A percentile compares a stretch with the other conserved stretches of the same genome.
Conservation (phyloP, 163 green algal genomes). For the Trebouxia gelatinosa region DNA sequence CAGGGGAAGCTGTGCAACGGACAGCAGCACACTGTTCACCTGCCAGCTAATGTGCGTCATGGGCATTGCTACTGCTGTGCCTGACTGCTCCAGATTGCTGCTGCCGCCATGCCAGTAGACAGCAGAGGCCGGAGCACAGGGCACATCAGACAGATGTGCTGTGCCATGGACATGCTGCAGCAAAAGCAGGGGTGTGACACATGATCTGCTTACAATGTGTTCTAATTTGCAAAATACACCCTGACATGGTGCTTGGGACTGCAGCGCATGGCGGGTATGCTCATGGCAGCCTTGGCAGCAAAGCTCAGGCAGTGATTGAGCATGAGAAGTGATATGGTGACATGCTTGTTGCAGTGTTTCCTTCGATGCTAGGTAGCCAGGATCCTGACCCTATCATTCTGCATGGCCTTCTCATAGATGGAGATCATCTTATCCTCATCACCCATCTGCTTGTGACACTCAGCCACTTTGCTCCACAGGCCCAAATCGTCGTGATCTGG, state of each 20-base stretch:
- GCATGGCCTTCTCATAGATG: slow-evolving; percentile 41
- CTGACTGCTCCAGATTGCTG: too few relatives aligned
- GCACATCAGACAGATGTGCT: too few relatives aligned
- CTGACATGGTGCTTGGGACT: neutral
- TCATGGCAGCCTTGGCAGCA: too few relatives aligned
- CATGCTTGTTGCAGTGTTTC: neutral
- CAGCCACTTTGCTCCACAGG: slow-evolving; percentile 56
- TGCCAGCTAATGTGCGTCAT: too few relatives aligned
- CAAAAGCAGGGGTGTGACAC: too few relatives aligned
- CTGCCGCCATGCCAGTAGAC: too few relatives aligned
- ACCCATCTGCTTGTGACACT: slow-evolving; percentile 49
- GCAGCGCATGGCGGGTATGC: neutral
- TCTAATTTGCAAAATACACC: neutral
- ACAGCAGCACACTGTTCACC: too few relatives aligned
- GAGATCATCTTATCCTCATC: slow-evolving; percentile 34
- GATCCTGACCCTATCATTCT: neutral
- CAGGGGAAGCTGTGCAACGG: too few relatives aligned
- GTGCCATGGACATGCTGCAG: too few relatives aligned
- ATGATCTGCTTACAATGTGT: neutral
- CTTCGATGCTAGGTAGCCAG: neutral
- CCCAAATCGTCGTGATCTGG: slow-evolving; percentile 45
- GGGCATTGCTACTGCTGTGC: too few relatives aligned
- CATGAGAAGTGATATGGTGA: neutral
- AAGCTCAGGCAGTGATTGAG: too few relatives aligned
- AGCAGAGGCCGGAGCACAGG: too few relatives aligned